A percentile compares a stretch with the other conserved stretches of the same genome.
These are phyloP conservation scores for Exophiala lecanii-corni DNA, from an alignment of 2,329 filamentous ascomycete genomes.

Conservation along the genomic window DNA sequence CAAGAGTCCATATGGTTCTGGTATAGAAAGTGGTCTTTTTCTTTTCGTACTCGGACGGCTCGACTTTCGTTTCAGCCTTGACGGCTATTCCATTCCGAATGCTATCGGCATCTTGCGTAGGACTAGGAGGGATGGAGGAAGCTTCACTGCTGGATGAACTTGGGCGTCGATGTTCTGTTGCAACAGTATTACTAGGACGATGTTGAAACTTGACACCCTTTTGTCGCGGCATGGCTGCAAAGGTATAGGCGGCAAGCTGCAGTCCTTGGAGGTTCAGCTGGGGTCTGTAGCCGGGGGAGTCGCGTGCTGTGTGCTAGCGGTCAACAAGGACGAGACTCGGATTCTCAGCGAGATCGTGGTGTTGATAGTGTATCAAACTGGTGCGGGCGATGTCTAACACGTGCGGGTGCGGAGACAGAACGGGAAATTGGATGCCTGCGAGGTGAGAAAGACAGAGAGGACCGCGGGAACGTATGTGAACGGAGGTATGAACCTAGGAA, in stretches of 20 bases:
- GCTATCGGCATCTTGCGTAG: slow-evolving; percentile 35
- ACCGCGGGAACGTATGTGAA: too few species aligned
- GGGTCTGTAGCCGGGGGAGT: too few species aligned
- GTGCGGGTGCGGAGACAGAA: too few species aligned
- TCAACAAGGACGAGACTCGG: too few species aligned
- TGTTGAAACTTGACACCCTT: slow-evolving; percentile 59
- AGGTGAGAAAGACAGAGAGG: too few species aligned
- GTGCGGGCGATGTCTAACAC: too few species aligned
- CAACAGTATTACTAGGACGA: slow-evolving; percentile 35
- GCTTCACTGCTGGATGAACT: slow-evolving; percentile 53
- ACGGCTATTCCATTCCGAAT: slow-evolving; percentile 22
- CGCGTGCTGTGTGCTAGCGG: too few species aligned
- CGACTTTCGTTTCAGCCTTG: slow-evolving; percentile 34
- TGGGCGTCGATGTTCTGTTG: slow-evolving; percentile 48
- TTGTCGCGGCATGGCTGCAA: slow-evolving; percentile 45
- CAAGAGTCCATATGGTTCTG: slow-evolving; percentile 92
- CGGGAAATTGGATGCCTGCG: too few species aligned
- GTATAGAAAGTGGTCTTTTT: slow-evolving; percentile 98
- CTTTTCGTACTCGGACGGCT: slow-evolving; percentile 80
- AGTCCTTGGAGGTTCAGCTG: too few species aligned
- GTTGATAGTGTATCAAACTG: too few species aligned
- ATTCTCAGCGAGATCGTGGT: too few species aligned
- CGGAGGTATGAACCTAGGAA: too few species aligned
- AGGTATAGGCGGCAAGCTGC: neutral
- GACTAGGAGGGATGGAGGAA: slow-evolving; percentile 48